Evolutionary conservation across 1,139 yeast genomes (phyloP), one percentile per base, ranked within the genome.

Genomic region (Candida smagusa): DNA sequence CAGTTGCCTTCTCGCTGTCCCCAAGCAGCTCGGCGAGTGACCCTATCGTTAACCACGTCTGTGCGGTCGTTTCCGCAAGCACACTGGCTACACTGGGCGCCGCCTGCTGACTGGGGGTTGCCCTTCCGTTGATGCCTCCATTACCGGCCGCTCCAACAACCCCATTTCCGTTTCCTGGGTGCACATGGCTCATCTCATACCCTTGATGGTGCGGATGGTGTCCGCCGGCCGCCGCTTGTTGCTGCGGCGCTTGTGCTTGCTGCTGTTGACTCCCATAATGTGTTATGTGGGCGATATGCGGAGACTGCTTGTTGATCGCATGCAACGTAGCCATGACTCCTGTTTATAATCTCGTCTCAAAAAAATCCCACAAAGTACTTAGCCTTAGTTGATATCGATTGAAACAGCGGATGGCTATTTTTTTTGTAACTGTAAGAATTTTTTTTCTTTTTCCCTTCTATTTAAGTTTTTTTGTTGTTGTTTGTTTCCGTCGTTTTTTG

Each of bases 11-110:
- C 52, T 90, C 97, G 42, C 80, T 81, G 54, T 90, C 95, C 13
- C 94, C 95, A 47, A 92, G 69, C 39, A 88, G 72, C 59, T 92
- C 97, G 13, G 97, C 96, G 47, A 92, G 75, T 19, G 88, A 79
- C 22, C 97, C 95, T 40, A 90, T 81, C 12, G 95, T 92, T 35
- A 88, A 68, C 97, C 97, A 92, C 6, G 96, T 86, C 40, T 89
- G 94, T 3, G 90, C 85, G 24, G 92, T 87, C 37, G 90, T 82
- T 48, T 83, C 87, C 29, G 79, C 61, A 35, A 77, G 53, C 25
- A 61, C 42, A 27, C 42, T 48, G 26, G 42, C 37, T 9, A 35
- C 38, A 28, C 42, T 43, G 12, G 42, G 38, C 6, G 42, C 40
- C 44, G 13, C 44, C 42, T 2, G 48, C 46, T 11, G 49, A 44